Conservation (phyloP, 192 early-diverging fungal species). For the Gaertneriomyces semiglobifer region DNA sequence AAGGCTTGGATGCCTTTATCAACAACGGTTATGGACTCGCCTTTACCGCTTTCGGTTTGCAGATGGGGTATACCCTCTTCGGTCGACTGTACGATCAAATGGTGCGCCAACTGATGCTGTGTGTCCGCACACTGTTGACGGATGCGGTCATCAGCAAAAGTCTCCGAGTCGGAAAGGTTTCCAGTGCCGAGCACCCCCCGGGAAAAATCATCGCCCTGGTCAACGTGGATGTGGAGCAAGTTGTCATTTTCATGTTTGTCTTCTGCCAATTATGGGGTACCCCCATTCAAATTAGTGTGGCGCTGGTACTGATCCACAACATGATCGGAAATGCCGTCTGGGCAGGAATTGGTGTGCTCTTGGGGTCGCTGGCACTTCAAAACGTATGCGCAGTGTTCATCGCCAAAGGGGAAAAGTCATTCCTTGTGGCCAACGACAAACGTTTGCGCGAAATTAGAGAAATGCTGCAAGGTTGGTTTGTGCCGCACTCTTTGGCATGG, state of each 20-base stretch:
- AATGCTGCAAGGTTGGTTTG: neutral
- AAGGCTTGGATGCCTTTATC: neutral
- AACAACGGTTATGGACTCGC: slow-evolving; percentile 4
- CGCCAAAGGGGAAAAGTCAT: neutral
- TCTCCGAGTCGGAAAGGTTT: neutral
- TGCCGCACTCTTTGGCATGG: neutral
- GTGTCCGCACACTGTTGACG: neutral
- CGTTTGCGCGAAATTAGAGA: slow-evolving; percentile 9
- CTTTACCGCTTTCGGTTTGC: neutral
- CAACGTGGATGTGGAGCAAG: slow-evolving; percentile 27
- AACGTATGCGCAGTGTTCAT: neutral
- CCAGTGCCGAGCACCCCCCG: neutral
- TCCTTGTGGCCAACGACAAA: neutral
- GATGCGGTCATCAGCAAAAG: slow-evolving; percentile 10
- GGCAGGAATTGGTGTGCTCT: slow-evolving; percentile 4
- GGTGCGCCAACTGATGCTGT: neutral
- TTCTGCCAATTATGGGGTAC: neutral
- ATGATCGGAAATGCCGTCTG: slow-evolving; percentile 23
- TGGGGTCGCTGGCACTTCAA: neutral
- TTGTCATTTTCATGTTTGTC: slow-evolving; percentile 8
- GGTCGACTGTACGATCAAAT: slow-evolving; percentile 8
- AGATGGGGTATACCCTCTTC: slow-evolving; percentile 1
- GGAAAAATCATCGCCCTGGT: slow-evolving; percentile 32
- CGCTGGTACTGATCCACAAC: slow-evolving; percentile 18
- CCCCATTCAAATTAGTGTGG: slow-evolving; percentile 19